These are phyloP conservation scores for Athelia sp. DNA, from an alignment of 1,284 basidiomycete species.

Conservation along the genomic window DNA sequence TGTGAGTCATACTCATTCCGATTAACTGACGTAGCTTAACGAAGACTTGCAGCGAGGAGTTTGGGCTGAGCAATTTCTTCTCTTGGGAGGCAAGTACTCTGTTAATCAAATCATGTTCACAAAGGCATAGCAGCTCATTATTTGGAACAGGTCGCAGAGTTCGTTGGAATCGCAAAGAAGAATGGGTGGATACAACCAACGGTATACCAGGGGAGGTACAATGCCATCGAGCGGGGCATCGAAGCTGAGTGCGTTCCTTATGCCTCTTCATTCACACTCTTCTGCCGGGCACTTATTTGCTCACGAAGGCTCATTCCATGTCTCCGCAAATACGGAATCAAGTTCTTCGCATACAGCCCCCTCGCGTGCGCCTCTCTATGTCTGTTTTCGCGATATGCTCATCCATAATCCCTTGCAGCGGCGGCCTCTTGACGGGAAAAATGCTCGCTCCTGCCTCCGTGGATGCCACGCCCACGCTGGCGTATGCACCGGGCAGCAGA, in stretches of 20 bases:
- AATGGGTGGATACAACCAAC: constrained; percentile 32
- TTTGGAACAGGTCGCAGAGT: constrained; percentile 20
- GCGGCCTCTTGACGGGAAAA: constrained; percentile 10
- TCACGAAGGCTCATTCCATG: constrained; percentile 14
- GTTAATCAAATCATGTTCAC: constrained; percentile 18
- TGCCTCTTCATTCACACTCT: no score
- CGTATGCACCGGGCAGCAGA: constrained; percentile 11
- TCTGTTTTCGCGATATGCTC: neutral
- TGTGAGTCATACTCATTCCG: constrained; percentile 17
- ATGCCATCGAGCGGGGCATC: constrained; percentile 17
- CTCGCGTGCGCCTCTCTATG: constrained; percentile 4
- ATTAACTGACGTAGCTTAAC: constrained; percentile 18
- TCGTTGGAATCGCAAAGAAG: constrained; percentile 22
- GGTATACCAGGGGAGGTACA: constrained; percentile 35
- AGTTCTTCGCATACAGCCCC: constrained; percentile 9
- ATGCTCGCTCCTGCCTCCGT: neutral
- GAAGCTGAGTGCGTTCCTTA: constrained; percentile 25
- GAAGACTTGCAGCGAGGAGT: constrained; percentile 7
- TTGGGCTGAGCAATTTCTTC: constrained; percentile 14
- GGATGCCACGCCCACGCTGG: neutral
- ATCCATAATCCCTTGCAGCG: neutral
- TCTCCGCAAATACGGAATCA: constrained; percentile 8
- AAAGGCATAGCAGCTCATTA: no score
- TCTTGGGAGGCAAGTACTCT: constrained; percentile 10
- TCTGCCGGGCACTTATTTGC: neutral